Evolutionary conservation across 2,329 filamentous ascomycete species (phyloP).

Genomic region (Berkeleyomyces rouxiae): DNA sequence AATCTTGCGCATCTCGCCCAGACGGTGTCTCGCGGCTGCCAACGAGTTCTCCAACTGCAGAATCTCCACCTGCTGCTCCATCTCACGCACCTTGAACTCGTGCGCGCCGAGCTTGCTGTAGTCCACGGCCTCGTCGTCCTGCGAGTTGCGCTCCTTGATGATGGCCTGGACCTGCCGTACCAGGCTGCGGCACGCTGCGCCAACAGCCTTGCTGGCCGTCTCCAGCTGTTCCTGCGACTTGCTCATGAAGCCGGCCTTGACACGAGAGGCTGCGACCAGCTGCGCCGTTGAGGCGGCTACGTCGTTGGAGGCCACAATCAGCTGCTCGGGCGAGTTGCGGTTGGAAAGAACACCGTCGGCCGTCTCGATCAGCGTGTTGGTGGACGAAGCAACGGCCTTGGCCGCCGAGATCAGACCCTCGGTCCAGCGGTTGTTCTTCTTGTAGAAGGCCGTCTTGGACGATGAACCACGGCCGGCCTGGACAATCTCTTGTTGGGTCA

Average conservation of each 20-base stretch:
- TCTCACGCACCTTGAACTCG: constrained; percentile 96
- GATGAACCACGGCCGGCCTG: constrained; percentile 77
- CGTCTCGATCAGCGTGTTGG: constrained; percentile 93
- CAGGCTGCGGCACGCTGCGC: constrained; percentile 67
- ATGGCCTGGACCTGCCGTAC: constrained; percentile 90
- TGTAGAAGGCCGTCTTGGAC: constrained; percentile 89
- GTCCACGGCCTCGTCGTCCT: constrained; percentile 70
- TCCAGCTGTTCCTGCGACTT: constrained; percentile 89
- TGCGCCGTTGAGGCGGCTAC: constrained; percentile 93
- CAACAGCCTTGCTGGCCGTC: constrained; percentile 81
- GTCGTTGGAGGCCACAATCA: constrained; percentile 95
- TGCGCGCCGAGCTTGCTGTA: constrained; percentile 78
- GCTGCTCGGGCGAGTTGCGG: constrained; percentile 85
- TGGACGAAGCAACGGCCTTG: constrained; percentile 85
- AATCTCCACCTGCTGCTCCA: constrained; percentile 99
- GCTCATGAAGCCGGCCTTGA: constrained; percentile 97
- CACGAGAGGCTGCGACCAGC: constrained; percentile 82
- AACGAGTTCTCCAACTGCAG: constrained; percentile 84
- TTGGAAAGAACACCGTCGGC: constrained; percentile 87
- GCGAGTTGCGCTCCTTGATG: constrained; percentile 71
- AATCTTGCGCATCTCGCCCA: constrained; percentile 97
- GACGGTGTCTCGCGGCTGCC: constrained; percentile 56
- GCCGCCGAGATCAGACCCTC: constrained; percentile 93
- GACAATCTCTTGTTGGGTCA: constrained; percentile 91
- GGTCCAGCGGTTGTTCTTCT: constrained; percentile 99